phyloP scores from a whole-genome alignment of 306 rosid species.

The Trifolium pratense region DNA sequence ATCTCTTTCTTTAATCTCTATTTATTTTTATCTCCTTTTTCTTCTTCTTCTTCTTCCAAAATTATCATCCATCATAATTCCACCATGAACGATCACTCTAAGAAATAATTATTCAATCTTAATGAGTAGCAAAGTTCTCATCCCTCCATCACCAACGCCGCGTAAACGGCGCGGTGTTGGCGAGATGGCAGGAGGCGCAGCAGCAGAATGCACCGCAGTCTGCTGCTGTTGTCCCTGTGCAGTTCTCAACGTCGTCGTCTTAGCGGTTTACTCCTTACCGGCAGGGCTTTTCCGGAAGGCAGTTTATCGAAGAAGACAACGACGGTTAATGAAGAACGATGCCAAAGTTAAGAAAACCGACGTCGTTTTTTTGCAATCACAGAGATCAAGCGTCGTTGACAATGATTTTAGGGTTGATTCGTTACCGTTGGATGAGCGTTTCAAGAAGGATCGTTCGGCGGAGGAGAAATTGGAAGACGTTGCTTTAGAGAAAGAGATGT shows the following conservation, averaged over 20 bases:
- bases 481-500: slow-evolving; percentile 68
- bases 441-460: not conserved
- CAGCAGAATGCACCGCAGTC: slow-evolving; percentile 85
- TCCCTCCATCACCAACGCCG: slow-evolving; percentile 24
- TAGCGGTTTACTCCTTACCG: slow-evolving; percentile 65
- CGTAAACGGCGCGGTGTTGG: slow-evolving; percentile 44
- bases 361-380: slow-evolving; percentile 28
- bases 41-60: not conserved
- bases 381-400: not conserved
- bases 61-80: not conserved
- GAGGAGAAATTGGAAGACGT: slow-evolving; percentile 37
- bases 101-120: not conserved
- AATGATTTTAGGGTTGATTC: not conserved
- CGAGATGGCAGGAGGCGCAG: slow-evolving; percentile 64
- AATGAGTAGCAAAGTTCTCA: slow-evolving; percentile 42
- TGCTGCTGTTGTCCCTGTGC: slow-evolving; percentile 82
- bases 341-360: slow-evolving; percentile 15
- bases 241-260: slow-evolving; percentile 55
- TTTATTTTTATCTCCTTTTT: not conserved
- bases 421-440: slow-evolving; percentile 1
- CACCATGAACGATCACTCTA: not conserved
- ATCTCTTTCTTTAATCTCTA: slow-evolving; percentile 2
- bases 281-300: slow-evolving; percentile 56
- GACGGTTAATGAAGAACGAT: not conserved
- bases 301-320: slow-evolving; percentile 38